phyloP scores from a whole-genome alignment of 1,284 basidiomycete species.

The Pseudozyma hubeiensis region DNA sequence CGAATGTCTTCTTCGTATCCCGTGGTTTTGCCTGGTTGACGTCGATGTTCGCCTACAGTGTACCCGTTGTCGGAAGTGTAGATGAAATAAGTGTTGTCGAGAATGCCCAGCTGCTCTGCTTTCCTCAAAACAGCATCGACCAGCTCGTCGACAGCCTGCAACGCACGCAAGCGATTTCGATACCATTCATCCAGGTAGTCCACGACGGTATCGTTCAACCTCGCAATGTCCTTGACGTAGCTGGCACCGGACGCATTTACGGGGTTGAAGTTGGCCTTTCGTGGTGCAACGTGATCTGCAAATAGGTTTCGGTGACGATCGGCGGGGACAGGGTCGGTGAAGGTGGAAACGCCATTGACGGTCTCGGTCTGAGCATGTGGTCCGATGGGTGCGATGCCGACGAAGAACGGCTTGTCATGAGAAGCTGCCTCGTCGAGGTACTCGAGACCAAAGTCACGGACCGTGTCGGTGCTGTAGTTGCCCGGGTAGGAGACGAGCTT shows the following conservation, averaged over 20 bases:
- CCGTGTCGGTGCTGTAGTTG: constrained; percentile 11
- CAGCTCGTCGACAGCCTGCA: constrained; percentile 17
- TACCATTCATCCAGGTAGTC: constrained; percentile 17
- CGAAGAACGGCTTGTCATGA: constrained; percentile 7
- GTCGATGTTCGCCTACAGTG: constrained; percentile 5
- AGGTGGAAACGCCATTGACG: not conserved
- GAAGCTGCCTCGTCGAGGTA: constrained; percentile 8
- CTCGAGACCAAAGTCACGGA: constrained; percentile 9
- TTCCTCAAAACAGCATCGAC: constrained; percentile 9
- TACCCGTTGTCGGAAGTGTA: constrained; percentile 11
- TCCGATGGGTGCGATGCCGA: constrained; percentile 15
- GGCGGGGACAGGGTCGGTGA: constrained; percentile 7
- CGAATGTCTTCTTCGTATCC: constrained; percentile 14
- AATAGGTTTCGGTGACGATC: constrained; percentile 4
- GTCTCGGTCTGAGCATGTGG: constrained; percentile 5
- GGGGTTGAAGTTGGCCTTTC: constrained; percentile 7
- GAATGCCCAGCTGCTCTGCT: constrained; percentile 13
- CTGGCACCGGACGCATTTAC: constrained; percentile 2
- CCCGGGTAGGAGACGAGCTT: constrained; percentile 1
- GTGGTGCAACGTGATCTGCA: not conserved
- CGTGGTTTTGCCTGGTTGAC: constrained; percentile 12
- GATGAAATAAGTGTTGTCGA: constrained; percentile 13
- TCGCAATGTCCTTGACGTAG: constrained; percentile 1
- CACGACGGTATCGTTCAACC: constrained; percentile 6
- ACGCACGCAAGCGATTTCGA: constrained; percentile 4